phyloP scores from a whole-genome alignment of 306 rosid genomes.

The Cucurbita maxima region DNA sequence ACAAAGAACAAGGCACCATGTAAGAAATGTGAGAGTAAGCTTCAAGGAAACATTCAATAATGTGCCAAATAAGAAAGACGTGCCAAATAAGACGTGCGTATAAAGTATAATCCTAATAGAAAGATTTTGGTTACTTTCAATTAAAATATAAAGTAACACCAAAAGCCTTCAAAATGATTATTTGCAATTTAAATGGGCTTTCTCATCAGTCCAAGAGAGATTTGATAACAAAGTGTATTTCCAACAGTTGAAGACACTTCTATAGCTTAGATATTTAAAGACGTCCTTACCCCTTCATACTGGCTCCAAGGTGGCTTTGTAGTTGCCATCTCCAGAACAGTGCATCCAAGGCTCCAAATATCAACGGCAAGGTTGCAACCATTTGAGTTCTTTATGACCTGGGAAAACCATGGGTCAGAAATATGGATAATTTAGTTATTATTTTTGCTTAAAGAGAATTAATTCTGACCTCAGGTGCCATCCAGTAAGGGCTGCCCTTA shows the following conservation, averaged over 20 bases:
- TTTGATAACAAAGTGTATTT: neutral
- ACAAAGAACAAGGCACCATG: neutral
- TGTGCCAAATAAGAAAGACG: neutral
- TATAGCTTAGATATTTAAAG: neutral
- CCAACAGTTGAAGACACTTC: neutral
- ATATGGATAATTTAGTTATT: conserved; percentile 10
- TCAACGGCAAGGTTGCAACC: conserved; percentile 94
- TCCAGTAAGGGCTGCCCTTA: conserved; percentile 99
- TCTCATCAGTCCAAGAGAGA: neutral
- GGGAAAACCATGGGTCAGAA: conserved; percentile 16
- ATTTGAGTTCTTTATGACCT: conserved; percentile 75
- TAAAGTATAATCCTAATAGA: neutral
- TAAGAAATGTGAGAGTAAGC: neutral
- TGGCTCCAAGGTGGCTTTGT: conserved; percentile 99
- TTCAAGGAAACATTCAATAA: neutral
- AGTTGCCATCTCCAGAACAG: conserved; percentile 98
- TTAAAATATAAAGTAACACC: neutral
- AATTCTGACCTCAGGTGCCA: conserved; percentile 90
- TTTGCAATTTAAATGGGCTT: neutral
- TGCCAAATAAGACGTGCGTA: neutral
- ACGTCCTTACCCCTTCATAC: conserved; percentile 72
- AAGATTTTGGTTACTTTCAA: neutral
- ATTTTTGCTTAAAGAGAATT: conserved; percentile 8
- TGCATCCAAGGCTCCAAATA: conserved; percentile 99
- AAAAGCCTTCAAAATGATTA: neutral